A percentile compares a stretch with the other conserved stretches of the same genome.
These are phyloP conservation scores for Dactylellina leptospora DNA, from an alignment of 2,329 filamentous ascomycete species.

Conservation along the genomic window DNA sequence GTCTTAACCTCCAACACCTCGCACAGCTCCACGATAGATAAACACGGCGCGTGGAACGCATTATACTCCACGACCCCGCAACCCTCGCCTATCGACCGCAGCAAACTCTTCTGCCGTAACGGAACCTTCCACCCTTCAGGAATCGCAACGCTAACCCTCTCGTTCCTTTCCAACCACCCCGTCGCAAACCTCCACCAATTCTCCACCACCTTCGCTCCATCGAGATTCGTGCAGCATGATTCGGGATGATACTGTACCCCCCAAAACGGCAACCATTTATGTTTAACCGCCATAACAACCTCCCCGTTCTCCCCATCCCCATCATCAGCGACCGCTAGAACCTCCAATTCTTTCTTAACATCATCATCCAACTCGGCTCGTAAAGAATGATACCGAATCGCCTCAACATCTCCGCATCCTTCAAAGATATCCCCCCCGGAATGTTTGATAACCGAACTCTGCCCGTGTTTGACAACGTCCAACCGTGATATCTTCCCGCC, in stretches of 20 bases:
- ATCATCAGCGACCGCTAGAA: constrained; percentile 59
- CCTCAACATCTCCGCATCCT: constrained; percentile 62
- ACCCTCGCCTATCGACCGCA: background rate
- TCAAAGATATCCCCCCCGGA: constrained; percentile 71
- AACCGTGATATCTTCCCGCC: constrained; percentile 74
- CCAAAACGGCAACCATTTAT: constrained; percentile 77
- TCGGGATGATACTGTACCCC: constrained; percentile 92
- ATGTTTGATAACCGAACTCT: constrained; percentile 75
- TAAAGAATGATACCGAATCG: constrained; percentile 62
- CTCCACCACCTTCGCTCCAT: constrained; percentile 70
- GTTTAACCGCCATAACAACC: constrained; percentile 81
- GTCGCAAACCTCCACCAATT: constrained; percentile 78
- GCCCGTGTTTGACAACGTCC: constrained; percentile 79
- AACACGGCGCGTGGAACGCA: constrained; percentile 39
- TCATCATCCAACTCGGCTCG: constrained; percentile 57
- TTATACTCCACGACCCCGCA: constrained; percentile 14
- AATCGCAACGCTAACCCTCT: constrained; percentile 36
- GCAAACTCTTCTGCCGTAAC: constrained; percentile 50
- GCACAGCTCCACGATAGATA: constrained; percentile 53
- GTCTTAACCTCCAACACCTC: constrained; percentile 55
- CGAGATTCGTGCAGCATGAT: constrained; percentile 79
- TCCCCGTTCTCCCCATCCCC: constrained; percentile 62
- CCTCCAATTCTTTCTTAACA: constrained; percentile 56
- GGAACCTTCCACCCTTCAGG: constrained; percentile 55
- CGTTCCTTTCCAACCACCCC: constrained; percentile 67